These are phyloP conservation scores for Acanthochlamys bracteata DNA, from an alignment of 106 monocot genomes.

Conservation along the genomic window DNA sequence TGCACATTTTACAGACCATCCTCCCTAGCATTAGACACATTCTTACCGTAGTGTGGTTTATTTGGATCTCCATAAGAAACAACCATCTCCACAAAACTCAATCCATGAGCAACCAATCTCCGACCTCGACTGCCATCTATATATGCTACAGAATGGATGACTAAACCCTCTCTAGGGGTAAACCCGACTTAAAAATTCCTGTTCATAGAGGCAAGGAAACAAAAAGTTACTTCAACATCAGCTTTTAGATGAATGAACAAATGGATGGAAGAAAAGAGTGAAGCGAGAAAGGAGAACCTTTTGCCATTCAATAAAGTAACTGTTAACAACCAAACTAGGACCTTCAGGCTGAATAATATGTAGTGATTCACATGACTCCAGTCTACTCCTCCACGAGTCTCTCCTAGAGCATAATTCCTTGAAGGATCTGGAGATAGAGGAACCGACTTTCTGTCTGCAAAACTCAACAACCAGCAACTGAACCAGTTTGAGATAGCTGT, in stretches of 20 bases:
- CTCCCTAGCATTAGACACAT: conserved; percentile 99
- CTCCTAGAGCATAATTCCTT: conserved; percentile 92
- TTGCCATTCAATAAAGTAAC: conserved; percentile 92
- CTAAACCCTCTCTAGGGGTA: conserved; percentile 90
- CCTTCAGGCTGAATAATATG: conserved; percentile 93
- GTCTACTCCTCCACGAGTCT: conserved; percentile 94
- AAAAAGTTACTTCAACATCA: not conserved
- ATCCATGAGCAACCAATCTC: conserved; percentile 76
- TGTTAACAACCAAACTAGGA: conserved; percentile 93
- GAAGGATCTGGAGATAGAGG: conserved; percentile 93
- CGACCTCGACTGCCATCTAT: conserved; percentile 89
- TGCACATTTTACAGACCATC: conserved; percentile 97
- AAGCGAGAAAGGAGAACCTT: conserved; percentile 44
- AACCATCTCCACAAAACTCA: conserved; percentile 99
- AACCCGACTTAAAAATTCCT: conserved; percentile 99
- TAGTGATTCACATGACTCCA: conserved; percentile 84
- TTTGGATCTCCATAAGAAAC: conserved; percentile 99
- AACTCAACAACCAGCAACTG: conserved; percentile 85
- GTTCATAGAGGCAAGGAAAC: conserved; percentile 24
- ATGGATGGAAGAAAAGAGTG: not conserved
- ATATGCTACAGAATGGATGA: conserved; percentile 93
- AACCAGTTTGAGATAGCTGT: conserved; percentile 95
- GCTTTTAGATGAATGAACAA: not conserved
- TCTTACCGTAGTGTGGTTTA: conserved; percentile 95
- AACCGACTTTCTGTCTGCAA: conserved; percentile 81